Percentiles rank a stretch among this genome's conserved stretches.
phyloP scores from a whole-genome alignment of 805 yeast genomes.

The Myxozyma neglecta region DNA sequence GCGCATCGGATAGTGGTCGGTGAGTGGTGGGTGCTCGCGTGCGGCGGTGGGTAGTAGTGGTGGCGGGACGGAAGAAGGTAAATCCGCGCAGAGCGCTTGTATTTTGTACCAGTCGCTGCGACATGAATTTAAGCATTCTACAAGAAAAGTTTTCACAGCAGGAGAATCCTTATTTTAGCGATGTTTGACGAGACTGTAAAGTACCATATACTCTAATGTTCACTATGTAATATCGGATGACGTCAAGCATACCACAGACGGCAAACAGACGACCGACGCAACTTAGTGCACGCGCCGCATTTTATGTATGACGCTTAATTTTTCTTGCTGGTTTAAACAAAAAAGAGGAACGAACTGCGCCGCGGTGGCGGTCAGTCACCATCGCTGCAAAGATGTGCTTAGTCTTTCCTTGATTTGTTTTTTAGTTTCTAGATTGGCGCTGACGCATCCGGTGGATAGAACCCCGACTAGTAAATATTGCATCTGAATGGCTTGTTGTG shows the following conservation, averaged over 20 bases:
- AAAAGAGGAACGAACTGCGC: no score
- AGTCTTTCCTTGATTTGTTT: background rate
- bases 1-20: background rate
- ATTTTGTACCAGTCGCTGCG: background rate
- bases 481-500: background rate
- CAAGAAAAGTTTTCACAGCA: no score
- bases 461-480: background rate
- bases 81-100: background rate
- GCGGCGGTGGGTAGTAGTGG: background rate
- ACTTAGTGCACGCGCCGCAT: no score
- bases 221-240: no score
- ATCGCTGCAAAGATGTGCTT: background rate
- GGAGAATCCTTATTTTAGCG: no score
- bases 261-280: no score
- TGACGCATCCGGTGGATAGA: background rate
- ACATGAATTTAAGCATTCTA: background rate
- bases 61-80: conserved; percentile 1
- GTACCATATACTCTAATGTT: no score
- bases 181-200: no score
- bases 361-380: no score
- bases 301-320: no score
- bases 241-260: no score
- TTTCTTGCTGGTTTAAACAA: no score
- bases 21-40: background rate
- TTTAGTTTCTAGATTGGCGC: background rate